Base-by-base conservation (phyloP, 2,329 filamentous ascomycete species). In the Fusarium nelsonii region DNA sequence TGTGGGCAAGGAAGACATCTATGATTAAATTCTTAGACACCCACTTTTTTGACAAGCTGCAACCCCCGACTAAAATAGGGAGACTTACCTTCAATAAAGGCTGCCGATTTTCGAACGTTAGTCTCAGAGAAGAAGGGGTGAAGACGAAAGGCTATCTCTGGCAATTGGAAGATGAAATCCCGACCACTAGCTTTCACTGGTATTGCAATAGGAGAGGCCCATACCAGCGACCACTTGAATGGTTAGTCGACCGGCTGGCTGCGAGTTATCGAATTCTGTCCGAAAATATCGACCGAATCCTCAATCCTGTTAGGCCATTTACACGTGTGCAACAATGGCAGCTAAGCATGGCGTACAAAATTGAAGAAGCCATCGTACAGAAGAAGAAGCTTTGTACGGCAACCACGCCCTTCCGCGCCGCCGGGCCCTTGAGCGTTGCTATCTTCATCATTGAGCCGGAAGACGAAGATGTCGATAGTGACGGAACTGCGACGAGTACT, bases 131-230 rank as follows among this genome's bases (percentile, higher is more conserved):
- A 11, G 28, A 51, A 1, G 44, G 54, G 10, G 30, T 57, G 4
- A 16, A 8, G 1, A 57, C 54, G 0, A 2, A 30, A 3, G 54
- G 54, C 1, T 30, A 51, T 1, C 8, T 57, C 2, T 51, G 45
- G 45, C 44, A 16, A 1, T 8, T 57, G 3, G 30, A 34, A 1
- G 20, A 28, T 2, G 20, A 34, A 28, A 57, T 57, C 6, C 1
- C 8, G 0, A 51, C 45, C 1, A 1, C 26, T 3, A 1, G 0
- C 0, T 48, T 48, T 26, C 20, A 20, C 4, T 20, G 3, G 20
- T 4, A 4, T 20, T 4, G 20, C 4, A 20, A 20, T 20, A 3
- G 20, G 20, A 20, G 20, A 4, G 9, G 12, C 5, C 18, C 3
- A 1, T 3, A n/a, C 1, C 18, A 9, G n/a, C 15, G 18, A 1